Conservation (phyloP, 2,329 filamentous ascomycete species). For the Penicillium sp. region DNA sequence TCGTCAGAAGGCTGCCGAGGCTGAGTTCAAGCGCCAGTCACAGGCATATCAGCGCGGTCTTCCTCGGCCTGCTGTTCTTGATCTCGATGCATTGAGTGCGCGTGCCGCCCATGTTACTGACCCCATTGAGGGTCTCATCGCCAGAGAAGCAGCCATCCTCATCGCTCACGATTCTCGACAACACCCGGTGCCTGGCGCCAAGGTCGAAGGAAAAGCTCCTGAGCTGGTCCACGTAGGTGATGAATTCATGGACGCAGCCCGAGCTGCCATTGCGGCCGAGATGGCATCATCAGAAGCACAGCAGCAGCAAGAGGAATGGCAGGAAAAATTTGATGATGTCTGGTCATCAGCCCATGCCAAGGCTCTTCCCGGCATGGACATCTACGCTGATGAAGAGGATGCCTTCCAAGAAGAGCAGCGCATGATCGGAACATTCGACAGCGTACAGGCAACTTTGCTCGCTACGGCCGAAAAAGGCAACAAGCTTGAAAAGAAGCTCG, state of each 20-base stretch:
- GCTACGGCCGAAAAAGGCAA: constrained; percentile 74
- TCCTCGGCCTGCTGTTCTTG: constrained; percentile 71
- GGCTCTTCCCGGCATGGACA: constrained; percentile 70
- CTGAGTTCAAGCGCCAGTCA: constrained; percentile 77
- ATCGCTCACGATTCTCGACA: constrained; percentile 78
- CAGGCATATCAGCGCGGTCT: constrained; percentile 86
- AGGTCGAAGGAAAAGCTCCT: constrained; percentile 61
- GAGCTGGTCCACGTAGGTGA: constrained; percentile 68
- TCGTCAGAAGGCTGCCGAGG: constrained; percentile 61
- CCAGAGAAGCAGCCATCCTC: constrained; percentile 72
- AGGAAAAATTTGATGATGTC: constrained; percentile 50
- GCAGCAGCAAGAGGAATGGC: constrained; percentile 48
- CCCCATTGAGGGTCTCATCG: constrained; percentile 66
- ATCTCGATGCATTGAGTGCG: constrained; percentile 67
- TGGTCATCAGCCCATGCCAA: constrained; percentile 53
- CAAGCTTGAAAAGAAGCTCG: constrained; percentile 92
- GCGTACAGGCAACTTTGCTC: constrained; percentile 70
- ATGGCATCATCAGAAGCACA: constrained; percentile 52
- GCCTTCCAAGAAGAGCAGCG: constrained; percentile 54
- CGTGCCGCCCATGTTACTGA: constrained; percentile 61
- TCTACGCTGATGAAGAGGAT: constrained; percentile 74
- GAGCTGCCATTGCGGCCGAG: constrained; percentile 73
- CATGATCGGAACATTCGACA: constrained; percentile 71
- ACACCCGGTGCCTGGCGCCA: constrained; percentile 67
- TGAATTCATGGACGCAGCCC: constrained; percentile 68